Evolutionary conservation across 2,329 filamentous ascomycete genomes (phyloP).

Genomic region (Colletotrichum euphorbiae): DNA sequence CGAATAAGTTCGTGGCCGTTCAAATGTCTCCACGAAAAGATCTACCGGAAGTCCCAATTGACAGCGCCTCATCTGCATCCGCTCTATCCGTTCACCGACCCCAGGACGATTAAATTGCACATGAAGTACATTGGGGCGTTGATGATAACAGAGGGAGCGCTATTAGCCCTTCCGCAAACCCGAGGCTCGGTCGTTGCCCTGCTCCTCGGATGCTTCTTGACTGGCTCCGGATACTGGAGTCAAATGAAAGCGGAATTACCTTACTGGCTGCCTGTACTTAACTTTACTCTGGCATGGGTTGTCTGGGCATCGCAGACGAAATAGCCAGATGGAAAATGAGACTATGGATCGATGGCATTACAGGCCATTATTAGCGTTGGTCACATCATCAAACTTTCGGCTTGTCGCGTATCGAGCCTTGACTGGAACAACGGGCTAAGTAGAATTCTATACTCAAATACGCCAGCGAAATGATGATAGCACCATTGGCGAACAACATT

Average conservation of each 20-base stretch:
- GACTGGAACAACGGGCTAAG: too few relatives aligned
- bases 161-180: background rate
- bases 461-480: too few relatives aligned
- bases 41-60: slow-evolving; percentile 29
- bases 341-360: too few relatives aligned
- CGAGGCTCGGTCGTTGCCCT: background rate
- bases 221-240: slow-evolving; percentile 15
- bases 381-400: too few relatives aligned
- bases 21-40: slow-evolving; percentile 23
- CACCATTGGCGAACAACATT: too few relatives aligned
- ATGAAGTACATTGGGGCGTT: slow-evolving; percentile 10
- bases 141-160: slow-evolving; percentile 8
- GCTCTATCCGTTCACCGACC: slow-evolving; percentile 20
- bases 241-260: slow-evolving; percentile 8
- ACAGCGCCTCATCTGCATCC: slow-evolving; percentile 23
- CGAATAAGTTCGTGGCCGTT: slow-evolving; percentile 20
- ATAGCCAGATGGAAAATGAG: background rate
- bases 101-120: slow-evolving; percentile 1
- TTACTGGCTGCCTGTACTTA: slow-evolving; percentile 17
- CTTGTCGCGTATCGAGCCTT: too few relatives aligned
- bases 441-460: too few relatives aligned
- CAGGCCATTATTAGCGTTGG: too few relatives aligned
- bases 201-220: slow-evolving; percentile 19
- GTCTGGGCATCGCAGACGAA: background rate
- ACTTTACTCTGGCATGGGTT: background rate